Conservation (phyloP, 768 basidiomycete species). For the Pluteus cervinus region DNA sequence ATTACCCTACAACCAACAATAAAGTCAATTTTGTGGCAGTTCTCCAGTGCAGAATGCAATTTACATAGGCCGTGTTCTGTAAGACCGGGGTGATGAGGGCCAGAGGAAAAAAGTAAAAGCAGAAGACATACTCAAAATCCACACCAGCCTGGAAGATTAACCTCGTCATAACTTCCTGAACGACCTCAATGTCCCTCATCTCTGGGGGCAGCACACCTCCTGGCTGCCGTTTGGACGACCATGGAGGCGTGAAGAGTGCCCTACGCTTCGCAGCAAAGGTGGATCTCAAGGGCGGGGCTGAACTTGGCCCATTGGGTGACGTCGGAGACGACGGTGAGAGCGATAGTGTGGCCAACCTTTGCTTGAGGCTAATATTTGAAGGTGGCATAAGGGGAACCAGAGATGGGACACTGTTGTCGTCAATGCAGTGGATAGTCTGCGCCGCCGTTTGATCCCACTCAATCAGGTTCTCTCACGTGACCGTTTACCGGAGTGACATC, state of each 20-base stretch:
- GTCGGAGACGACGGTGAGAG: slow-evolving; percentile 46
- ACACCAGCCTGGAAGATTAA: slow-evolving; percentile 88
- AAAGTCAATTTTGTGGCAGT: slow-evolving; percentile 7
- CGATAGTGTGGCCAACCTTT: slow-evolving; percentile 59
- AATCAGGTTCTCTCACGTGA: too few relatives aligned
- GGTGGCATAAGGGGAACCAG: too few relatives aligned
- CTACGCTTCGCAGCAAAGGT: slow-evolving; percentile 24
- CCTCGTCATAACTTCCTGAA: slow-evolving; percentile 61
- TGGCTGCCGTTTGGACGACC: slow-evolving; percentile 26
- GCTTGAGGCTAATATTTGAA: too few relatives aligned
- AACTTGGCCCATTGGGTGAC: slow-evolving; percentile 18
- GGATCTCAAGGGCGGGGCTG: too few relatives aligned
- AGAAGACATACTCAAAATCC: slow-evolving; percentile 73
- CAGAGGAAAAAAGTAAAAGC: slow-evolving; percentile 6
- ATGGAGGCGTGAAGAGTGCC: slow-evolving; percentile 45
- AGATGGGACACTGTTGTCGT: too few relatives aligned
- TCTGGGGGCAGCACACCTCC: slow-evolving; percentile 18
- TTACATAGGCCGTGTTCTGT: slow-evolving; percentile 83
- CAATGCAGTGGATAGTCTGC: too few relatives aligned
- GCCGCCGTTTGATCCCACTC: too few relatives aligned
- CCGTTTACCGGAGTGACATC: too few relatives aligned
- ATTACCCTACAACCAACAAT: slow-evolving; percentile 53
- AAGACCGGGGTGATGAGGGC: slow-evolving; percentile 11
- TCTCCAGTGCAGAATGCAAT: slow-evolving; percentile 19
- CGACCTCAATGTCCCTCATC: slow-evolving; percentile 45